Evolutionary conservation across 345 rosid genomes (phyloP).

Genomic region (Passiflora organensis): DNA sequence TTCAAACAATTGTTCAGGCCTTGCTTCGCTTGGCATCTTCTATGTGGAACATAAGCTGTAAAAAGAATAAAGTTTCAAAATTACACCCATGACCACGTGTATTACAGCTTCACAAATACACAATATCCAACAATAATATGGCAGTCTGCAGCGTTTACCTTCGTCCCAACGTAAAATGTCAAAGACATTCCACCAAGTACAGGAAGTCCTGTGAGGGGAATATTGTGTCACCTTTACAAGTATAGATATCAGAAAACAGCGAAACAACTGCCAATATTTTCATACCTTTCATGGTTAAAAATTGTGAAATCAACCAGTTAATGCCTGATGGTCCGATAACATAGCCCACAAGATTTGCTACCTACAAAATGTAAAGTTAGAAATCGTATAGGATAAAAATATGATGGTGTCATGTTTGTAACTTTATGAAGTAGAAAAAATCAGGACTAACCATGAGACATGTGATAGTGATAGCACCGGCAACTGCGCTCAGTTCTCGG

Average conservation of each 20-base stretch:
- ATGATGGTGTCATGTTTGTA: neutral
- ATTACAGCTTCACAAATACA: neutral
- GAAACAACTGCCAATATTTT: neutral
- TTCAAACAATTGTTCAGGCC: too few relatives aligned
- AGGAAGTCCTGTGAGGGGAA: slow-evolving; percentile 48
- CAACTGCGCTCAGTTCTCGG: slow-evolving; percentile 68
- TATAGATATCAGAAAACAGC: neutral
- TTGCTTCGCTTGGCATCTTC: slow-evolving; percentile 31
- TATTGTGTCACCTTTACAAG: neutral
- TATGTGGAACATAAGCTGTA: slow-evolving; percentile 48
- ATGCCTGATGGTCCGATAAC: slow-evolving; percentile 79
- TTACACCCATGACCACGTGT: neutral
- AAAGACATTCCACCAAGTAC: slow-evolving; percentile 55
- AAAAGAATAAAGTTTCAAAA: neutral
- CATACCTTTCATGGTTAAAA: slow-evolving; percentile 64
- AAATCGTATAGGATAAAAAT: neutral
- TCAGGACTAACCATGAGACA: slow-evolving; percentile 74
- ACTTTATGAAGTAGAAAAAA: neutral
- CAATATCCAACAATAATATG: neutral
- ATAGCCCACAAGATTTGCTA: slow-evolving; percentile 90
- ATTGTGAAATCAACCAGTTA: slow-evolving; percentile 64
- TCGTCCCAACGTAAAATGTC: slow-evolving; percentile 70
- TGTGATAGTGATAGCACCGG: slow-evolving; percentile 81
- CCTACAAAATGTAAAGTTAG: slow-evolving; percentile 34
- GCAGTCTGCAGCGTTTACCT: slow-evolving; percentile 34